Base-by-base conservation (phyloP, 108 stramenopile genomes). In the Poteriospumella lacustris region DNA sequence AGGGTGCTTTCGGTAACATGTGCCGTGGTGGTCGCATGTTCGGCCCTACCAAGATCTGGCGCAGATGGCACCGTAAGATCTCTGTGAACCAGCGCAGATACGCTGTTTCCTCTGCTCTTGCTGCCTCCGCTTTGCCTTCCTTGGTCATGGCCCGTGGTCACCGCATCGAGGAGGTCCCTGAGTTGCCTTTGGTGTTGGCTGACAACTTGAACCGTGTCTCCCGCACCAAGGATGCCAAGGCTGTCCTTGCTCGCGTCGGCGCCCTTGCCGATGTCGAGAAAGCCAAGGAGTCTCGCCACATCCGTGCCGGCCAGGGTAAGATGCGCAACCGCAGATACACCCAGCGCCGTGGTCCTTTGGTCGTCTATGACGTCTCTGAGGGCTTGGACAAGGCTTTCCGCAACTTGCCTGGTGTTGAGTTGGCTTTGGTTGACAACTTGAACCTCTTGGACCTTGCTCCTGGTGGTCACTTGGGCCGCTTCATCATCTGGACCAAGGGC, bases 1-100 rank as follows among this genome's bases (percentile, higher is more conserved):
- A 99, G 84, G 98, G 93, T 85, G 98, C 98, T 60, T 99, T 95
- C 91, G 98, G 98, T 36, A 95, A 94, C 91, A 95, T 94, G 93
- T 95, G 94, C 85, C 93, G 93, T 79, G 87, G 89, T 44, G 97
- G 97, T 79, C 93, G 95, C 81, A 99, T 99, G 96, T 99, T 96
- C 83, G 91, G 91, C 26, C 98, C 98, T 81, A 97, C 96, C 89
- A 96, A 97, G 91, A 96, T 93, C 59, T 99, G 96, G 96, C 89
- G 98, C 79, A 94, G 92, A 89, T 99, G 98, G 98, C 96, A 97
- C 89, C 89, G 91, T 80, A 93, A 94, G 90, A 92, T 96, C 85
- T 96, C 95, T 87, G 79, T 89, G 78, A 94, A 88, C 85, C 95
- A 97, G 86, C 91, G 91, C 89, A 88, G 93, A 24, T 97, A 95